These are phyloP conservation scores for Trametes elegans DNA, from an alignment of 768 basidiomycete species.

Conservation along the genomic window DNA sequence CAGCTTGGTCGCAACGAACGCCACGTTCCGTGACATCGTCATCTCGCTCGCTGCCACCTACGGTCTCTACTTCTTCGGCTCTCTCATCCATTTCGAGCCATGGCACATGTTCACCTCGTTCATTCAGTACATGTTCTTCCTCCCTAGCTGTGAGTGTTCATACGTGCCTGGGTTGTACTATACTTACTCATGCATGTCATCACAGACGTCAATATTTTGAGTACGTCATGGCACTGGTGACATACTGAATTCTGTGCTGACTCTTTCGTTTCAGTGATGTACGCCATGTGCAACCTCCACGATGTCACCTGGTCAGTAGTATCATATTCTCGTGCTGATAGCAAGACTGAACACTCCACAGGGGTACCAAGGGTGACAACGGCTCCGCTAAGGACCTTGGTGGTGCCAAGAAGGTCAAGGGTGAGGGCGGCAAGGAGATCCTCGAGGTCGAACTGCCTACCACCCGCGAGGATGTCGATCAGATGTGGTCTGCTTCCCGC, in stretches of 20 bases:
- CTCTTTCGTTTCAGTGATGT: slow-evolving; percentile 59
- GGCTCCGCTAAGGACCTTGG: slow-evolving; percentile 86
- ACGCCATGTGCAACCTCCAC: slow-evolving; percentile 91
- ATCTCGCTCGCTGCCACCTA: slow-evolving; percentile 77
- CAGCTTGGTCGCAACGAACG: slow-evolving; percentile 61
- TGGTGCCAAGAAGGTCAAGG: slow-evolving; percentile 85
- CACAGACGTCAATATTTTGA: slow-evolving; percentile 77
- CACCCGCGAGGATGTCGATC: slow-evolving; percentile 82
- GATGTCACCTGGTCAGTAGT: slow-evolving; percentile 71
- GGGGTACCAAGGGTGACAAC: slow-evolving; percentile 94
- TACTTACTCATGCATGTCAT: slow-evolving; percentile 11
- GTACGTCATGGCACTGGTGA: slow-evolving; percentile 34
- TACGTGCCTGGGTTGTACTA: not conserved
- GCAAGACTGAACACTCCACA: slow-evolving; percentile 17
- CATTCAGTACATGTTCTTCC: slow-evolving; percentile 87
- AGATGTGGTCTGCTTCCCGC: slow-evolving; percentile 78
- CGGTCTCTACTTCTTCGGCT: slow-evolving; percentile 82
- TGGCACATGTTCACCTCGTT: slow-evolving; percentile 98
- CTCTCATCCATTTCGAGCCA: slow-evolving; percentile 88
- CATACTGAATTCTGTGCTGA: not conserved
- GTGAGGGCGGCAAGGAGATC: slow-evolving; percentile 79
- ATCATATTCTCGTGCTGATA: not conserved
- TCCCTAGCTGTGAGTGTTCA: slow-evolving; percentile 60
- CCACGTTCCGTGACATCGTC: slow-evolving; percentile 80
- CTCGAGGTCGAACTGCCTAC: slow-evolving; percentile 86